Evolutionary conservation across 176 grass and related monocot species (phyloP).

Genomic region (Paspalum vaginatum): DNA sequence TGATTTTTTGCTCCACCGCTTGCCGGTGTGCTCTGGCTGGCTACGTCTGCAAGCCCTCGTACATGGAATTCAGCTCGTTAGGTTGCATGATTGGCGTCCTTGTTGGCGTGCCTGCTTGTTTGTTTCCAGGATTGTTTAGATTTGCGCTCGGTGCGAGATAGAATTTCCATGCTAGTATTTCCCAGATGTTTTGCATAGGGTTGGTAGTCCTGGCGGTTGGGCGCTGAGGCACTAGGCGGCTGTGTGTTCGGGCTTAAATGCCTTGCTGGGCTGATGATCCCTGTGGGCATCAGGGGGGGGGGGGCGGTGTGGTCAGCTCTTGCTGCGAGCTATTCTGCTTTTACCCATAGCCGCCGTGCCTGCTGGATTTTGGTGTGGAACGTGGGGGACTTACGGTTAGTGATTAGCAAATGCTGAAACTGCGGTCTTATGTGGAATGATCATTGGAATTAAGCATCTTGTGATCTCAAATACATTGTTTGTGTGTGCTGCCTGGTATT

Average conservation of each 20-base stretch:
- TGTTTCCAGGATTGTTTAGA: not conserved
- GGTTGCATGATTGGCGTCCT: not conserved
- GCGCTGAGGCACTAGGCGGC: not conserved
- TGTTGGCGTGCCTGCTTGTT: not conserved
- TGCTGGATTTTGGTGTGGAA: not conserved
- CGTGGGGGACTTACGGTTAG: not conserved
- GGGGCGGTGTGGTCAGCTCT: not conserved
- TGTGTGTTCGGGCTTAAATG: not conserved
- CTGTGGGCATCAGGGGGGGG: not conserved
- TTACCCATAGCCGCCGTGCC: not conserved
- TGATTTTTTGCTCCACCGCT: not conserved
- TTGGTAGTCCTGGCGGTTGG: slow-evolving; percentile 36
- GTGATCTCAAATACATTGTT: not conserved
- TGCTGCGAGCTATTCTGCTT: slow-evolving; percentile 17
- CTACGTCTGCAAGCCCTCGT: not conserved
- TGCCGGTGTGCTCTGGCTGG: not conserved
- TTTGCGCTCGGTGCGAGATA: not conserved
- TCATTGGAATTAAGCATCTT: not conserved
- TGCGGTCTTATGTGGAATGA: slow-evolving; percentile 7
- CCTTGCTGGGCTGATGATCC: not conserved
- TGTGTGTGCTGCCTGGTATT: not conserved
- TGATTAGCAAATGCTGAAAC: not conserved
- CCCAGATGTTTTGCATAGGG: too few species aligned
- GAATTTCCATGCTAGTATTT: too few species aligned
- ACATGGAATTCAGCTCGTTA: not conserved